phyloP scores from a whole-genome alignment of 345 rosid species.

The Gynandropsis gynandra region DNA sequence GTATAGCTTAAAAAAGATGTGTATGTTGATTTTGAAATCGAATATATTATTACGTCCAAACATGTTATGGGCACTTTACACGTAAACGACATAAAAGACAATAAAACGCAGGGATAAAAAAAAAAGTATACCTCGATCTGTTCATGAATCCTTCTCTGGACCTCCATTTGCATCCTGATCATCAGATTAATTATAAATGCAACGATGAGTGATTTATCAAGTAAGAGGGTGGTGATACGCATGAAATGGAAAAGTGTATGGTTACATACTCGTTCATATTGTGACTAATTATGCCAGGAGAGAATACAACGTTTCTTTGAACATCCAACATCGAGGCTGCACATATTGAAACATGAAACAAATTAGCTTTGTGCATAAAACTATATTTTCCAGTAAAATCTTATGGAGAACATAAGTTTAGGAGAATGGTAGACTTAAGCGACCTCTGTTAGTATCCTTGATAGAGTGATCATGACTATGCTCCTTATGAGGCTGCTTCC shows the following conservation, averaged over 20 bases:
- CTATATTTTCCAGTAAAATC: too few relatives aligned
- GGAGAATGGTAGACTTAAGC: slow-evolving; percentile 27
- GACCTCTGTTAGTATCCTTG: slow-evolving; percentile 63
- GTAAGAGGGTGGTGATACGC: background rate
- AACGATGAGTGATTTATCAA: too few relatives aligned
- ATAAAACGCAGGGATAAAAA: too few relatives aligned
- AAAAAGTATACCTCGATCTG: slow-evolving; percentile 52
- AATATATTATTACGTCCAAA: too few relatives aligned
- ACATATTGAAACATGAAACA: background rate
- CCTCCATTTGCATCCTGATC: slow-evolving; percentile 70
- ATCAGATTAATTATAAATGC: slow-evolving; percentile 1
- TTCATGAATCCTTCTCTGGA: slow-evolving; percentile 70
- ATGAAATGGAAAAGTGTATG: background rate
- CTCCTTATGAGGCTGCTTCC: slow-evolving; percentile 80
- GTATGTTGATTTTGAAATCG: too few relatives aligned
- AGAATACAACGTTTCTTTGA: slow-evolving; percentile 30
- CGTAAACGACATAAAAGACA: too few relatives aligned
- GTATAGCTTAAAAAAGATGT: too few relatives aligned
- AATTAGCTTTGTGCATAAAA: background rate
- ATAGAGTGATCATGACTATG: slow-evolving; percentile 52
- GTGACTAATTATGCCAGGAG: slow-evolving; percentile 37
- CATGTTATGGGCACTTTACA: too few relatives aligned
- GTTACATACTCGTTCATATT: slow-evolving; percentile 58
- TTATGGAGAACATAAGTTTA: background rate
- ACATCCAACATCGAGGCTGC: slow-evolving; percentile 25